Evolutionary conservation across 148 eudicot genomes (phyloP), one percentile per base, ranked within the genome.

Genomic region (Camellia granthamiana): DNA sequence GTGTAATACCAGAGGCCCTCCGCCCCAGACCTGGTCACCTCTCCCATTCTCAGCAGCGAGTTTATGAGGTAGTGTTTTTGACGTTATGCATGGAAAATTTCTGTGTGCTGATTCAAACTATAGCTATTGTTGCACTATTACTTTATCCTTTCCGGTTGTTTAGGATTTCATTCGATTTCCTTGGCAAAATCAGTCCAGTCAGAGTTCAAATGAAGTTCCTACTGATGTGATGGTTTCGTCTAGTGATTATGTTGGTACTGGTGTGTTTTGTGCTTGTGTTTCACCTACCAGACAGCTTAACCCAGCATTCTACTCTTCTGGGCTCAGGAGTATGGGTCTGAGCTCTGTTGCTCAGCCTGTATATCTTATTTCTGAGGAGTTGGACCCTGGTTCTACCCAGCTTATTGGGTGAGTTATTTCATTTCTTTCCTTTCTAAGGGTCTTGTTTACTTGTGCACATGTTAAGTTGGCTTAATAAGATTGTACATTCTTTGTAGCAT

Each of bases 111-210:
- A 6, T 74, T 54, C 3, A 14, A 49, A 12, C 43, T 46, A 61
- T 21, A 21, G 38, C 4, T 30, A 12, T 55, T 74, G 15, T 71
- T 54, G n/a, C 19, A 55, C 38, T 13, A 14, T 51, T 51, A 10
- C 38, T 7, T 74, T 55, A 30, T 38, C 9, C 10, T 74, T 11
- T 55, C 60, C 38, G 60, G 19, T 74, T 56, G 49, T n/a, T 60
- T 43, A 91, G 97, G 97, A 93, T 86, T 93, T 93, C 86, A 91
- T 88, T 72, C 88, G 94, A 51, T 91, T 91, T 72, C 97, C 97
- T 30, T 90, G 92, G 87, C 95, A 90, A 83, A 93, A 89, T 80
- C 93, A 88, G 67, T 76, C 94, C 12, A 80, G 73, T 72, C 93
- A 85, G 81, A 91, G 78, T 68, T 78, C 89, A 75, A 91, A 82